A percentile compares a stretch with the other conserved stretches of the same genome.
Evolutionary conservation across 305 asterid species (phyloP).

Genomic region (Fraxinus latifolia): DNA sequence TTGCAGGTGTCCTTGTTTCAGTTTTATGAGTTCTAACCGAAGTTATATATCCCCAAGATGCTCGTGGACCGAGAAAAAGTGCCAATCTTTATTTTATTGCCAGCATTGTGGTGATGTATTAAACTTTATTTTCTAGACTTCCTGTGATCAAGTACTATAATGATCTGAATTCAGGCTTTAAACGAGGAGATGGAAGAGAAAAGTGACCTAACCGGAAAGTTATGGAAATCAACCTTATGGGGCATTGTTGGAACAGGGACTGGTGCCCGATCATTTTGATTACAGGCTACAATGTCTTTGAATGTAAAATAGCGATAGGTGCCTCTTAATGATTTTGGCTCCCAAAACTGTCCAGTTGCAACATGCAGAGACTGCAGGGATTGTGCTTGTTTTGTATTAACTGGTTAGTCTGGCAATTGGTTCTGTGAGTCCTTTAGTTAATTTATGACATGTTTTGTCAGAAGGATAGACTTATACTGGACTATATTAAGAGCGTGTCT

Average conservation of each 20-base stretch:
- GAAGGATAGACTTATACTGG: not conserved
- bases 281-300: slow-evolving; percentile 65
- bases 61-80: slow-evolving; percentile 70
- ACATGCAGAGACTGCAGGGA: not conserved
- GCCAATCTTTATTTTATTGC: slow-evolving; percentile 75
- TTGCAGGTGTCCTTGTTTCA: slow-evolving; percentile 78
- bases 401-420: not conserved
- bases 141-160: slow-evolving; percentile 15
- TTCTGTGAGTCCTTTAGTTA: not conserved
- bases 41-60: slow-evolving; percentile 73
- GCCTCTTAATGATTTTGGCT: slow-evolving; percentile 14
- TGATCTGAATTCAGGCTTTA: not conserved
- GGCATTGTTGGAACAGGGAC: not conserved
- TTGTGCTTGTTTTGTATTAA: not conserved
- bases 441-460: not conserved
- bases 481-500: no score
- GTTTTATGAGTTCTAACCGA: slow-evolving; percentile 67
- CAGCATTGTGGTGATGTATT: slow-evolving; percentile 57
- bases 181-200: not conserved
- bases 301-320: slow-evolving; percentile 60
- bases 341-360: not conserved
- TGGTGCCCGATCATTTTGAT: slow-evolving; percentile 27
- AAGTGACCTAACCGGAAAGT: not conserved
- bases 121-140: slow-evolving; percentile 67
- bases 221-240: not conserved